Conservation (phyloP, 2,329 filamentous ascomycete species). For the Epichloe bromicola region DNA sequence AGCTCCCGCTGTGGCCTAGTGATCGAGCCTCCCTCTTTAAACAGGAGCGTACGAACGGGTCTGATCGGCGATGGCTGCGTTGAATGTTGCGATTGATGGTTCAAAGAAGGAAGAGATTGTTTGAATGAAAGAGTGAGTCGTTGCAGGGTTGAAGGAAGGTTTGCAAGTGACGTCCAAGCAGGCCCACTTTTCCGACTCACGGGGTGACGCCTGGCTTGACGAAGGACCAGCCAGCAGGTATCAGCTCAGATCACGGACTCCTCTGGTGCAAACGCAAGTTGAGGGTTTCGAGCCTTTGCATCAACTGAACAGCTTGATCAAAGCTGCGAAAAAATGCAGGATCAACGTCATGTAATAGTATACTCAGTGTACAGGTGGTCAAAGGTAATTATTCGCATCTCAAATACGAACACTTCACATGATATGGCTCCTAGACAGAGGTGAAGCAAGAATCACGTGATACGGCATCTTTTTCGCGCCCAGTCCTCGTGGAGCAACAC, state of each 20-base stretch:
- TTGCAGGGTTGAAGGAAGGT: background rate
- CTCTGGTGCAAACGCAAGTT: no score
- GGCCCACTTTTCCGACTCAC: conserved; percentile 1
- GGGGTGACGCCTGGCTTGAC: background rate
- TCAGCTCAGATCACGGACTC: background rate
- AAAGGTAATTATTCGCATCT: no score
- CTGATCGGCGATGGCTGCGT: background rate
- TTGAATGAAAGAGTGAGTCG: background rate
- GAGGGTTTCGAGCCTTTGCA: no score
- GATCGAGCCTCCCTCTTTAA: background rate
- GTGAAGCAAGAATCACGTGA: conserved; percentile 13
- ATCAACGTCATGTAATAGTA: no score
- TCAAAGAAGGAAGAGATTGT: background rate
- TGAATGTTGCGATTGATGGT: background rate
- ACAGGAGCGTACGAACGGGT: background rate
- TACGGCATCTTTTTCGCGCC: conserved; percentile 19
- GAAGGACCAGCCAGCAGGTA: background rate
- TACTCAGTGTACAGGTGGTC: no score
- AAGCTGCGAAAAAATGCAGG: no score
- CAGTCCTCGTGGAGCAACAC: background rate
- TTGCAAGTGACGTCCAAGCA: conserved; percentile 11
- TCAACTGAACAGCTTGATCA: background rate
- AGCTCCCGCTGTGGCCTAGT: background rate
- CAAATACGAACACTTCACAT: no score
- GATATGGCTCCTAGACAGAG: no score